Base-by-base conservation (phyloP, 345 rosid genomes). In the Dimocarpus longan region DNA sequence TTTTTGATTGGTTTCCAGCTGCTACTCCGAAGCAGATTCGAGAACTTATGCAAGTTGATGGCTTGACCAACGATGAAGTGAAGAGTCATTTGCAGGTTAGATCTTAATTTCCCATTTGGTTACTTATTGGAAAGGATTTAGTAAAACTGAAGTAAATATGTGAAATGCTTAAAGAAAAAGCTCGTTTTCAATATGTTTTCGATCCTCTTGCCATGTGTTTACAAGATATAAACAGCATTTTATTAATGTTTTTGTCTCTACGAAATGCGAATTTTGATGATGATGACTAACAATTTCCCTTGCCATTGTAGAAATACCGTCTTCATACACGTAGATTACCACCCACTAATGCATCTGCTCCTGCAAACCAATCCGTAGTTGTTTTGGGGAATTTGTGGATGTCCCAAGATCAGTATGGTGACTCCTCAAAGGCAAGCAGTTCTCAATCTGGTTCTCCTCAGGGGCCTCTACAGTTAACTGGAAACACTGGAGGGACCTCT, bases 21-120 rank as follows among this genome's bases (percentile, higher is more conserved):
- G 98, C 98, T 65, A 97, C 99, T 68, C 98, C 99, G 7, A 97
- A 97, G 87, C 98, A 94, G 88, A 97, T 97, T 40, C 87, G 94
- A 83, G 97, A 97, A 76, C 95, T 92, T 57, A 97, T 97, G 99
- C 90, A 89, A 84, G 98, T 93, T 48, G 92, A 93, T 84, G 97
- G 98, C 72, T 85, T 97, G 83, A 97, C 98, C 39, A 97, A 97
- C 56, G 98, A 94, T 83, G 99, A 97, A 91, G 98, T 97, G 21
- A 97, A 97, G 88, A 94, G 99, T 77, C 99, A 97, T 90, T 83
- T 94, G 87, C 99, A 97, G 86, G 99, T 93, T 69, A 78, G 80
- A 84, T 78, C 50, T 43, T 60, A 40, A 42, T 42, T 54, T 66
- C 52, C 39, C 10, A 24, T 57, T 18, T 66, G 21, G 50, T 78